phyloP scores from a whole-genome alignment of 2,329 filamentous ascomycete genomes.

The Pseudocercospora musae region DNA sequence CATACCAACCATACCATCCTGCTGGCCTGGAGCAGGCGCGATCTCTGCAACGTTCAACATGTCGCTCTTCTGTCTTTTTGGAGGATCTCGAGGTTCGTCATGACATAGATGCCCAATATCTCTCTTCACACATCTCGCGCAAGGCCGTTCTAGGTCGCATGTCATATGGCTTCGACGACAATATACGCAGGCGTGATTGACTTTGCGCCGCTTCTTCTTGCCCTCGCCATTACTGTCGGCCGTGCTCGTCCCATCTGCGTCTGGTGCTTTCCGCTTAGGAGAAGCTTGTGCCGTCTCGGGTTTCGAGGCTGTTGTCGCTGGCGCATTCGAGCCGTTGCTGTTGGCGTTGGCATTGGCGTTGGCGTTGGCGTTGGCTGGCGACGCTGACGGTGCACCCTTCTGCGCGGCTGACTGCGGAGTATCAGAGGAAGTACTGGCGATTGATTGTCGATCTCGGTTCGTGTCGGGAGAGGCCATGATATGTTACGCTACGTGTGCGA shows the following conservation, averaged over 20 bases:
- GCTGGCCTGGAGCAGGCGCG: conserved; percentile 28
- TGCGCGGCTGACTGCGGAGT: not conserved
- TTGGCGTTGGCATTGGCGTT: not conserved
- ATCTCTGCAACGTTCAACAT: conserved; percentile 35
- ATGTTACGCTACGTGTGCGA: not conserved
- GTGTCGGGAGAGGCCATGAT: not conserved
- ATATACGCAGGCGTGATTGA: conserved; percentile 56
- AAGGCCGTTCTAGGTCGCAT: conserved; percentile 73
- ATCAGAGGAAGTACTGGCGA: not conserved
- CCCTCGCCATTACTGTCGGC: conserved; percentile 20
- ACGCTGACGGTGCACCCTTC: not conserved
- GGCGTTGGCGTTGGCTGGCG: not conserved
- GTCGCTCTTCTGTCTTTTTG: conserved; percentile 71
- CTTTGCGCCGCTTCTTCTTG: conserved; percentile 52
- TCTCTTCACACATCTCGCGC: conserved; percentile 94
- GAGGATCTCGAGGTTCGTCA: conserved; percentile 87
- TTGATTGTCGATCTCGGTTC: conserved; percentile 1
- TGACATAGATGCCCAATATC: conserved; percentile 98
- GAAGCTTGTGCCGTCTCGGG: not conserved
- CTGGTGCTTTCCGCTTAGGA: conserved; percentile 13
- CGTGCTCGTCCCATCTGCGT: conserved; percentile 1
- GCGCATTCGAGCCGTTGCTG: not conserved
- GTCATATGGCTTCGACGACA: conserved; percentile 55
- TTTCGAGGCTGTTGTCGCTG: not conserved
- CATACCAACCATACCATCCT: conserved; percentile 23